phyloP scores from a whole-genome alignment of 192 early-diverging fungal species.

The Coemansia sp. region DNA sequence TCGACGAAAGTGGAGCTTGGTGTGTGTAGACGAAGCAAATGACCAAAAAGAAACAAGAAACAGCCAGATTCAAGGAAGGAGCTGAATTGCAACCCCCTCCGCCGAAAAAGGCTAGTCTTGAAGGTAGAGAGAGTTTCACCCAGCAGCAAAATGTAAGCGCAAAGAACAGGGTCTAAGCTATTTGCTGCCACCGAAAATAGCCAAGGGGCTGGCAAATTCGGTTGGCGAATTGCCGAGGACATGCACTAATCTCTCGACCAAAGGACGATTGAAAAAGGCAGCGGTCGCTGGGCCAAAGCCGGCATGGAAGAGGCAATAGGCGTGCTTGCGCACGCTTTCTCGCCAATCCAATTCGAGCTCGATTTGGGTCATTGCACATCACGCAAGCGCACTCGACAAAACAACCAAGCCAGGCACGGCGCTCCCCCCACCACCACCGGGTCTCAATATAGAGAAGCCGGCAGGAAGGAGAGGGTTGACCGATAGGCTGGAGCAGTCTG shows the following conservation, averaged over 20 bases:
- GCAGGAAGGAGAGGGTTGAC: too few species aligned
- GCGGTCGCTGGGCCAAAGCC: background rate
- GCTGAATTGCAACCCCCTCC: background rate
- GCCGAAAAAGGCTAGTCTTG: background rate
- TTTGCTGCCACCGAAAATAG: background rate
- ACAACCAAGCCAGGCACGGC: background rate
- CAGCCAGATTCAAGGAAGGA: background rate
- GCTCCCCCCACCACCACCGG: background rate
- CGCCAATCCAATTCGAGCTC: constrained; percentile 10
- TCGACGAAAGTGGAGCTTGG: background rate
- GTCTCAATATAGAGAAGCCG: background rate
- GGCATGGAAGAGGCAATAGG: background rate
- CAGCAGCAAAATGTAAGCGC: background rate
- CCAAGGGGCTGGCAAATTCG: background rate
- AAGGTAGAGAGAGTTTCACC: background rate
- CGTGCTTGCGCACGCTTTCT: background rate
- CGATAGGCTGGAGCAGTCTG: background rate
- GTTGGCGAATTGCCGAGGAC: background rate
- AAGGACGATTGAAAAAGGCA: background rate
- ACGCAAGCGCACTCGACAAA: constrained; percentile 18
- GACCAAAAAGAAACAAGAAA: background rate
- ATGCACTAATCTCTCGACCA: background rate
- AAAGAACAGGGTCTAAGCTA: background rate
- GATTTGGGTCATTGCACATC: constrained; percentile 51
- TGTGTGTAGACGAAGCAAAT: background rate